Conservation (phyloP, 441 rosid species). For the Populus hybrid region DNA sequence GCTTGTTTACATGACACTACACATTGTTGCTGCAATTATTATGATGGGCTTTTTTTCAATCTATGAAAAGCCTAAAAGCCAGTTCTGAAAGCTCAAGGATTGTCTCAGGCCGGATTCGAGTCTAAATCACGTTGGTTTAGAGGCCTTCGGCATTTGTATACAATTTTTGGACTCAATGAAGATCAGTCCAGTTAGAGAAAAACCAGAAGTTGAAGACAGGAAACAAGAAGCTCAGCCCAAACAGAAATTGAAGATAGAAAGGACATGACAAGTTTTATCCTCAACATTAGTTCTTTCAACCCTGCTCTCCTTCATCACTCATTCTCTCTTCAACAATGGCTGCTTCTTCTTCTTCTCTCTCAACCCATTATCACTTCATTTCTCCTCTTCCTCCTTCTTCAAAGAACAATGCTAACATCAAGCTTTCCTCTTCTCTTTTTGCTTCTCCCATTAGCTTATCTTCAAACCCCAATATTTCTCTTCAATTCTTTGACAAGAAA, state of each 20-base stretch:
- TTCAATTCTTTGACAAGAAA: slow-evolving; percentile 32
- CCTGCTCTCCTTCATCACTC: not conserved
- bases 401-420: slow-evolving; percentile 13
- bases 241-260: not conserved
- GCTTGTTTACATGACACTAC: too few species aligned
- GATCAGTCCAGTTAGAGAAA: not conserved
- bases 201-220: not conserved
- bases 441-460: slow-evolving; percentile 33
- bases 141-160: not conserved
- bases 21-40: too few species aligned
- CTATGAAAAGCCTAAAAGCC: too few species aligned
- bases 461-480: slow-evolving; percentile 30
- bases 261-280: slow-evolving; percentile 20
- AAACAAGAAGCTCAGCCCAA: not conserved
- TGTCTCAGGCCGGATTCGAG: too few species aligned
- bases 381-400: slow-evolving; percentile 15
- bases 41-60: too few species aligned
- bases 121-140: not conserved
- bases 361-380: slow-evolving; percentile 18
- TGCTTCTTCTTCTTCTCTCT: slow-evolving; percentile 32
- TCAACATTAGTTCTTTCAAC: not conserved
- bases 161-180: not conserved
- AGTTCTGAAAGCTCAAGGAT: too few species aligned
- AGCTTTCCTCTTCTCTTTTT: slow-evolving; percentile 34
- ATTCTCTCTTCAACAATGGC: slow-evolving; percentile 31